Evolutionary conservation across 371 early-diverging fungal genomes (phyloP).

Genomic region (Mortierella sp.): DNA sequence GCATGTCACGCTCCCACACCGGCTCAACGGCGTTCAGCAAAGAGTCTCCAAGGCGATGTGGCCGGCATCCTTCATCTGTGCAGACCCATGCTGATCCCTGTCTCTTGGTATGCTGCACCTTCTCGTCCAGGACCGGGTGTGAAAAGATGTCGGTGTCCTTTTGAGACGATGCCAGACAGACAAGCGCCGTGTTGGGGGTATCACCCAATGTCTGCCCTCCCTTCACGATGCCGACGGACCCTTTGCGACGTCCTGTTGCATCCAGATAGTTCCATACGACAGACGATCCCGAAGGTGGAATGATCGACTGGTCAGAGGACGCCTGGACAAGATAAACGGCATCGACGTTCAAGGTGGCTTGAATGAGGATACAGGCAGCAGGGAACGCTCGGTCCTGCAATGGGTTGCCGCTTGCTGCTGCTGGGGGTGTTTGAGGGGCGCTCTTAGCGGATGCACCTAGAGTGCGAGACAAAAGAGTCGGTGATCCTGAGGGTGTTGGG

Average conservation of each 20-base stretch:
- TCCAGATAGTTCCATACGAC: slow-evolving; percentile 54
- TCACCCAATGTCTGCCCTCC: slow-evolving; percentile 27
- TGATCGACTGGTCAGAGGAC: slow-evolving; percentile 27
- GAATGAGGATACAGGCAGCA: slow-evolving; percentile 47
- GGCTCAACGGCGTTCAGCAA: slow-evolving; percentile 45
- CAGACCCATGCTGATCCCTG: slow-evolving; percentile 46
- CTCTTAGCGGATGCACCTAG: slow-evolving; percentile 10
- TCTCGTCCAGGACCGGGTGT: slow-evolving; percentile 37
- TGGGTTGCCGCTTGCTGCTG: slow-evolving; percentile 26
- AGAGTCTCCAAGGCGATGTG: slow-evolving; percentile 47
- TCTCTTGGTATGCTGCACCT: slow-evolving; percentile 31
- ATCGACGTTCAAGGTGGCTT: slow-evolving; percentile 57
- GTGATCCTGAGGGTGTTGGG: slow-evolving; percentile 53
- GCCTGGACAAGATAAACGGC: slow-evolving; percentile 59
- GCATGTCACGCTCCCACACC: slow-evolving; percentile 43
- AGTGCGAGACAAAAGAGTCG: slow-evolving; percentile 24
- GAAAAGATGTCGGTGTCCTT: slow-evolving; percentile 23
- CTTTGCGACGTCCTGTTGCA: slow-evolving; percentile 45
- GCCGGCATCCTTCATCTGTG: slow-evolving; percentile 50
- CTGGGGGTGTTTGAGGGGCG: not conserved
- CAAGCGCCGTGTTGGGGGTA: slow-evolving; percentile 17
- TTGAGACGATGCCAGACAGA: slow-evolving; percentile 41
- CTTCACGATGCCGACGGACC: slow-evolving; percentile 44
- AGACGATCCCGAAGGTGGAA: slow-evolving; percentile 38
- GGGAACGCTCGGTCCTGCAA: slow-evolving; percentile 55